A percentile compares a stretch with the other conserved stretches of the same genome.
phyloP scores from a whole-genome alignment of 192 early-diverging fungal species.

The Pilobolus umbonatus region DNA sequence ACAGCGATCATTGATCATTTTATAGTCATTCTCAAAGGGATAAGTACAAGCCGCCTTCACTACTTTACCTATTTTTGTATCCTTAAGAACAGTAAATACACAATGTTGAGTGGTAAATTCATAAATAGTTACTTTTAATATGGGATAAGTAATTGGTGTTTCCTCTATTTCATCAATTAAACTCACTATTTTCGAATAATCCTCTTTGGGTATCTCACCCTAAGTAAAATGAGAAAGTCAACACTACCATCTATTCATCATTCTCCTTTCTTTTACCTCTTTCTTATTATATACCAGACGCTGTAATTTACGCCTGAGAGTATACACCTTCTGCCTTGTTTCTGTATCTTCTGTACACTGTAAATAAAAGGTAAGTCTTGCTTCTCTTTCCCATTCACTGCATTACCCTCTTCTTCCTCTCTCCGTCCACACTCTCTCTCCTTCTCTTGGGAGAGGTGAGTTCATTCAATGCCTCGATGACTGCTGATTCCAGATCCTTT shows the following conservation, averaged over 20 bases:
- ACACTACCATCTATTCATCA: background rate
- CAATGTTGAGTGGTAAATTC: background rate
- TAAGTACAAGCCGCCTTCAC: constrained; percentile 25
- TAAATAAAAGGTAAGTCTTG: constrained; percentile 1
- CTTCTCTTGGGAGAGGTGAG: constrained; percentile 11
- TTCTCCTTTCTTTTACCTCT: constrained; percentile 8
- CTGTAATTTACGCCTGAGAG: constrained; percentile 27
- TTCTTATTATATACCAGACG: constrained; percentile 29
- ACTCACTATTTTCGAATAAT: constrained; percentile 21
- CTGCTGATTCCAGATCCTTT: constrained; percentile 30
- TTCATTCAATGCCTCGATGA: constrained; percentile 32
- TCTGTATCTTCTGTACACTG: constrained; percentile 4
- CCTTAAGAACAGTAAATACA: constrained; percentile 4
- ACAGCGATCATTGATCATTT: constrained; percentile 20
- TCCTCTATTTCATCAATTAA: constrained; percentile 27
- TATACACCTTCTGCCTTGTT: constrained; percentile 29
- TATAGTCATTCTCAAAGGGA: constrained; percentile 18
- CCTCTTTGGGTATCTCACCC: constrained; percentile 25
- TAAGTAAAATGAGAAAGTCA: background rate
- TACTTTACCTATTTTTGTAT: constrained; percentile 35
- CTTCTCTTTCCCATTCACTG: constrained; percentile 14
- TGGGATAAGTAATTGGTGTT: constrained; percentile 18
- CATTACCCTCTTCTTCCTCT: constrained; percentile 22
- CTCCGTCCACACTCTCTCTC: no score
- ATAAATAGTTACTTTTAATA: constrained; percentile 20